phyloP scores from a whole-genome alignment of 805 yeast species.

The Yarrowia divulgata region DNA sequence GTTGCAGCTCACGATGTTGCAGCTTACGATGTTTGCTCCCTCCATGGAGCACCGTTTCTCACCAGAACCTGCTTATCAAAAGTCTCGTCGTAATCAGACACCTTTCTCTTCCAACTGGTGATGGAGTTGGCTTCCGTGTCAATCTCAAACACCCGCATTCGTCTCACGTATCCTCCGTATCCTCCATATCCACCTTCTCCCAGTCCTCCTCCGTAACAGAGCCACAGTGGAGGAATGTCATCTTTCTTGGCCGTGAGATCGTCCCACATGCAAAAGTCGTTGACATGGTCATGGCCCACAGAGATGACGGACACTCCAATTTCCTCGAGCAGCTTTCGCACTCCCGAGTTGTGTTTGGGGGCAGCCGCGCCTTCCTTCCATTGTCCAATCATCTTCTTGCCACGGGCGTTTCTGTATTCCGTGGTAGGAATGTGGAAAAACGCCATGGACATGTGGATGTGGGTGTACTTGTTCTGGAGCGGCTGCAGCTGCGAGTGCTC shows the following conservation, averaged over 20 bases:
- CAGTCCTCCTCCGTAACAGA: slow-evolving; percentile 92
- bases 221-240: slow-evolving; percentile 60
- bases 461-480: slow-evolving; percentile 51
- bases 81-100: slow-evolving; percentile 57
- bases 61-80: slow-evolving; percentile 64
- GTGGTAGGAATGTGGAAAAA: slow-evolving; percentile 95
- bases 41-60: slow-evolving; percentile 50
- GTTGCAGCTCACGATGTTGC: no score
- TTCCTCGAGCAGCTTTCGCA: slow-evolving; percentile 63
- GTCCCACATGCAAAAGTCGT: slow-evolving; percentile 83
- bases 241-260: not conserved
- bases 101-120: slow-evolving; percentile 75
- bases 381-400: slow-evolving; percentile 62
- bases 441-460: slow-evolving; percentile 74
- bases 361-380: slow-evolving; percentile 79
- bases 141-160: slow-evolving; percentile 75
- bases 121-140: slow-evolving; percentile 60
- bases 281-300: slow-evolving; percentile 96
- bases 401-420: slow-evolving; percentile 65
- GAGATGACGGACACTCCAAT: slow-evolving; percentile 75
- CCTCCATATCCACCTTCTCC: slow-evolving; percentile 99
- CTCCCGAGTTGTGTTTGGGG: slow-evolving; percentile 73
- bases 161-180: slow-evolving; percentile 83
- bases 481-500: slow-evolving; percentile 49
- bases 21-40: not conserved